These are phyloP conservation scores for Favolaschia claudopus DNA, from an alignment of 768 basidiomycete species.

Conservation along the genomic window DNA sequence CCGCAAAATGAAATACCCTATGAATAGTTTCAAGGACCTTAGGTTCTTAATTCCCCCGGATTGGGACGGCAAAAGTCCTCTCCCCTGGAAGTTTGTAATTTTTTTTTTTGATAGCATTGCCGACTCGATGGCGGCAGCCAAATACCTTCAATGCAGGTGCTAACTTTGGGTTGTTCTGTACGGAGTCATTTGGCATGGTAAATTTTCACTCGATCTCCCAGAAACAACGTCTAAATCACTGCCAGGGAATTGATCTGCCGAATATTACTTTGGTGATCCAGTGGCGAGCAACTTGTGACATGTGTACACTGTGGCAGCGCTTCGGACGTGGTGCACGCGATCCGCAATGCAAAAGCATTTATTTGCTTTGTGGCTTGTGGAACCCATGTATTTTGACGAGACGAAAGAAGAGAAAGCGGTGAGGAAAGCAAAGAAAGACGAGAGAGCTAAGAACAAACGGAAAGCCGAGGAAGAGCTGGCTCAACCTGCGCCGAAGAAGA, in stretches of 20 bases:
- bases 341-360: constrained; percentile 27
- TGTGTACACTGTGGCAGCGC: neutral
- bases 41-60: constrained; percentile 31
- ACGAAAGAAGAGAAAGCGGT: constrained; percentile 22
- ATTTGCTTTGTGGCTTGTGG: constrained; percentile 36
- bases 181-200: constrained; percentile 1
- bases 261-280: neutral
- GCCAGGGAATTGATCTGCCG: neutral
- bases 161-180: neutral
- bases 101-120: no score
- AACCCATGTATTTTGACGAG: constrained; percentile 37
- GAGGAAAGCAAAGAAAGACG: neutral
- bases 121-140: no score
- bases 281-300: neutral
- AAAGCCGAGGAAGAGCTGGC: neutral
- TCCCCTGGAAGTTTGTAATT: constrained; percentile 23
- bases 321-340: constrained; percentile 17
- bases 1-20: no score
- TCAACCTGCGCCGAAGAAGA: neutral
- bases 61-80: constrained; percentile 2
- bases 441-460: neutral
- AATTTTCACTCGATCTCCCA: neutral
- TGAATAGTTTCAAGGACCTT: constrained; percentile 33
- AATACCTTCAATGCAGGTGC: neutral
- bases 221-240: neutral